These are phyloP conservation scores for Phaffomyces opuntiae DNA, from an alignment of 805 yeast species.

Conservation along the genomic window DNA sequence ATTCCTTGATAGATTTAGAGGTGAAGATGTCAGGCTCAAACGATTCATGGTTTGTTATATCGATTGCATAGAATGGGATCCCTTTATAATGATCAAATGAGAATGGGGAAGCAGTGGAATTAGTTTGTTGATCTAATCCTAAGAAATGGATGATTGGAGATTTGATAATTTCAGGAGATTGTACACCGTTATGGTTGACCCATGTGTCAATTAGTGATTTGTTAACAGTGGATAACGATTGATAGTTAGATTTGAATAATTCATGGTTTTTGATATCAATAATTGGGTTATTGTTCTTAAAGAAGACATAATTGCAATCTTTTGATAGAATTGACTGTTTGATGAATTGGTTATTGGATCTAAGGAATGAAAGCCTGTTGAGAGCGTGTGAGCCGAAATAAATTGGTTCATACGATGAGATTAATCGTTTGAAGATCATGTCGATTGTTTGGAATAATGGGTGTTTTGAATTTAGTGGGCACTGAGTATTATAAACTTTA, in stretches of 20 bases:
- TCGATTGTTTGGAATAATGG: background rate
- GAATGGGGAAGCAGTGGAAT: conserved; percentile 30
- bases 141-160: conserved; percentile 28
- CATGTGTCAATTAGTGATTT: conserved; percentile 18
- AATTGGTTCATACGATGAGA: conserved; percentile 7
- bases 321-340: conserved; percentile 35
- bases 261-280: conserved; percentile 9
- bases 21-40: conserved; percentile 6
- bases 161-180: conserved; percentile 2
- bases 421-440: background rate
- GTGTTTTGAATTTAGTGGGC: background rate
- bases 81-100: conserved; percentile 49
- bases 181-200: conserved; percentile 12
- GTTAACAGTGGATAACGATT: conserved; percentile 11
- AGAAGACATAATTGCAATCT: conserved; percentile 35
- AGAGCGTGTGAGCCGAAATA: conserved; percentile 45
- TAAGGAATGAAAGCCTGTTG: conserved; percentile 50
- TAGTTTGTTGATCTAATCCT: conserved; percentile 32
- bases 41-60: conserved; percentile 32
- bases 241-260: conserved; percentile 10
- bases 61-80: conserved; percentile 58
- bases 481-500: too few relatives aligned
- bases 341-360: conserved; percentile 44
- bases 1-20: background rate
- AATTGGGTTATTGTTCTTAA: conserved; percentile 26